phyloP scores from a whole-genome alignment of 2,329 filamentous ascomycete genomes.

The Aspergillus sp. region DNA sequence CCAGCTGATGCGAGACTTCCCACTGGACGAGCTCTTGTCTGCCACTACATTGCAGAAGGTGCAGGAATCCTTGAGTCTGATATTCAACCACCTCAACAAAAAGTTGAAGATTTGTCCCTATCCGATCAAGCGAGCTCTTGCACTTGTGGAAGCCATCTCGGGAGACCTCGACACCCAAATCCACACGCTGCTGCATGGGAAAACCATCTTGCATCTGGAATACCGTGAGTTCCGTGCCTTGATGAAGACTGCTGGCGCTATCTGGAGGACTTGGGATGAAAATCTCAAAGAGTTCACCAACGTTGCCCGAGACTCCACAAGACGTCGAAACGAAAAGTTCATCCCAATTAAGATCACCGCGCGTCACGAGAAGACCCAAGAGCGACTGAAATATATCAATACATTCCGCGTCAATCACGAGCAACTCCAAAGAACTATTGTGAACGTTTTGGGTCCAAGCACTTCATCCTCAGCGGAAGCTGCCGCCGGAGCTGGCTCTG shows the following conservation, averaged over 20 bases:
- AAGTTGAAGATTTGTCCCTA: slow-evolving; percentile 97
- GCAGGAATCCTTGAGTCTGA: slow-evolving; percentile 81
- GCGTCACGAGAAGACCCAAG: slow-evolving; percentile 83
- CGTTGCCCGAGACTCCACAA: slow-evolving; percentile 89
- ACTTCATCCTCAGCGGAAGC: slow-evolving; percentile 56
- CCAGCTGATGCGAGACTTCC: slow-evolving; percentile 97
- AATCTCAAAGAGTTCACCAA: slow-evolving; percentile 98
- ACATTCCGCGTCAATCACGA: slow-evolving; percentile 97
- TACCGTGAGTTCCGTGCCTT: slow-evolving; percentile 85
- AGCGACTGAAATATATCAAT: slow-evolving; percentile 86
- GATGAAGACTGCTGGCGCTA: slow-evolving; percentile 78
- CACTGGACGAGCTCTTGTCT: slow-evolving; percentile 88
- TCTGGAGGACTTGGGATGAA: slow-evolving; percentile 93
- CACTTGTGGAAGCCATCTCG: slow-evolving; percentile 95
- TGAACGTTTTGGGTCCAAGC: slow-evolving; percentile 88
- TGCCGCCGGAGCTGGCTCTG: slow-evolving; percentile 42
- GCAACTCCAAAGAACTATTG: slow-evolving; percentile 92
- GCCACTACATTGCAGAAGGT: slow-evolving; percentile 86
- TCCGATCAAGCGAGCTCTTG: slow-evolving; percentile 84
- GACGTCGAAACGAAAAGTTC: slow-evolving; percentile 93
- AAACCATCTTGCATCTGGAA: slow-evolving; percentile 85
- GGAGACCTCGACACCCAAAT: slow-evolving; percentile 85
- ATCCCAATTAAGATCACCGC: slow-evolving; percentile 96
- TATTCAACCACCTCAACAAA: slow-evolving; percentile 95
- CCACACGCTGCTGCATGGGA: slow-evolving; percentile 80